Conservation (phyloP, 768 basidiomycete species). For the Lactarius trivialis region DNA sequence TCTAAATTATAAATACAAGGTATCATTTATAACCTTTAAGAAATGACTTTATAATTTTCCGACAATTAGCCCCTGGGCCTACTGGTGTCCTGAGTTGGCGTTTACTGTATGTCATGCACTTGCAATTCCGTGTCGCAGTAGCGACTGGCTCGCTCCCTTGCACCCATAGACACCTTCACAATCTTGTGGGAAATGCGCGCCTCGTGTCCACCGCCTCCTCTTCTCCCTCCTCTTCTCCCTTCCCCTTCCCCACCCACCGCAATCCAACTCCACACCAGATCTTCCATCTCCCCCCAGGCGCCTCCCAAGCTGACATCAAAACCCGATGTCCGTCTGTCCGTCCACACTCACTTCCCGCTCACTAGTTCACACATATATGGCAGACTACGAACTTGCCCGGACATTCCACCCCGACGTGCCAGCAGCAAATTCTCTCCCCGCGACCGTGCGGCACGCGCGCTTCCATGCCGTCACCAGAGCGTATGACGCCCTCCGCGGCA, state of each 20-base stretch:
- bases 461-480: constrained; percentile 62
- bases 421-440: constrained; percentile 35
- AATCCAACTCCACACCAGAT: constrained; percentile 65
- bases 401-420: constrained; percentile 65
- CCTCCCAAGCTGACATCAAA: constrained; percentile 59
- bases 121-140: not conserved
- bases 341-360: not conserved
- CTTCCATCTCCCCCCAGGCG: constrained; percentile 54
- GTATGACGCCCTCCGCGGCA: constrained; percentile 51
- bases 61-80: too few relatives aligned
- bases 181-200: not conserved
- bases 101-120: constrained; percentile 7
- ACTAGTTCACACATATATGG: not conserved
- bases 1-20: too few relatives aligned
- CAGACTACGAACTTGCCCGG: constrained; percentile 72
- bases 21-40: too few relatives aligned
- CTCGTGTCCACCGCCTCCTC: constrained; percentile 7
- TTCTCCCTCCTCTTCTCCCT: constrained; percentile 26
- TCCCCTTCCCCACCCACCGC: constrained; percentile 47
- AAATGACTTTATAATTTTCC: too few relatives aligned
- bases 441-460: constrained; percentile 45
- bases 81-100: too few relatives aligned
- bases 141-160: not conserved
- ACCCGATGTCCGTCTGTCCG: constrained; percentile 48
- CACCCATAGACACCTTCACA: not conserved